Evolutionary conservation across 108 stramenopile genomes (phyloP), one percentile per base, ranked within the genome.

Genomic region (Thalassiosira profunda): DNA sequence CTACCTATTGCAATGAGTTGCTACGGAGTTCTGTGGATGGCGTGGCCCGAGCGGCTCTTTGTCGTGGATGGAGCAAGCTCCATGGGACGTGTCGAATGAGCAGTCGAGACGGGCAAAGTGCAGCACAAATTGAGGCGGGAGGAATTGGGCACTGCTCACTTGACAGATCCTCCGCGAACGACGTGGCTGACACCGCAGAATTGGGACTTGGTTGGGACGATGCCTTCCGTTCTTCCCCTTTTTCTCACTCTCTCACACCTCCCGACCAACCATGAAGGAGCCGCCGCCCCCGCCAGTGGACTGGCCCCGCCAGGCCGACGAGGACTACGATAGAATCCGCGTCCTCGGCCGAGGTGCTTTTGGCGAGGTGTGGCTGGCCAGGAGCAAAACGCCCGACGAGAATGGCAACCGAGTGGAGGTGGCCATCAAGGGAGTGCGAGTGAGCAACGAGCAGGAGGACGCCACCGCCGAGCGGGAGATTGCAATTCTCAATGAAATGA

Each of bases 351-450:
- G 72, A 24, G 87, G 87, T 12, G 84, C 85, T 4, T 91, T 84
- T 60, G 91, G 88, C 0, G 56, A 87, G 48, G 91, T 92, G 4
- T 89, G 86, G 84, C 87, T 92, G 71, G 73, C 83, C 3, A 58
- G n/a, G n/a, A n/a, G n/a, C n/a, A n/a, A n/a, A n/a, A n/a, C n/a
- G n/a, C n/a, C n/a, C n/a, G n/a, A n/a, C n/a, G n/a, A n/a, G n/a
- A n/a, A n/a, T n/a, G n/a, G n/a, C n/a, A n/a, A n/a, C n/a, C n/a
- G n/a, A n/a, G n/a, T n/a, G n/a, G n/a, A n/a, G n/a, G 88, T 84
- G n/a, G 91, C 91, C 15, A 80, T 92, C 40, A 92, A 92, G 49
- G 85, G 87, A 43, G 87, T 92, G 41, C 74, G 87, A 44, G 84
- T 89, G 51, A 73, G 74, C 34, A 85, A 80, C 56, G 85, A 85